Evolutionary conservation across 2,329 filamentous ascomycete species (phyloP).

Genomic region (Hortaea sp.): DNA sequence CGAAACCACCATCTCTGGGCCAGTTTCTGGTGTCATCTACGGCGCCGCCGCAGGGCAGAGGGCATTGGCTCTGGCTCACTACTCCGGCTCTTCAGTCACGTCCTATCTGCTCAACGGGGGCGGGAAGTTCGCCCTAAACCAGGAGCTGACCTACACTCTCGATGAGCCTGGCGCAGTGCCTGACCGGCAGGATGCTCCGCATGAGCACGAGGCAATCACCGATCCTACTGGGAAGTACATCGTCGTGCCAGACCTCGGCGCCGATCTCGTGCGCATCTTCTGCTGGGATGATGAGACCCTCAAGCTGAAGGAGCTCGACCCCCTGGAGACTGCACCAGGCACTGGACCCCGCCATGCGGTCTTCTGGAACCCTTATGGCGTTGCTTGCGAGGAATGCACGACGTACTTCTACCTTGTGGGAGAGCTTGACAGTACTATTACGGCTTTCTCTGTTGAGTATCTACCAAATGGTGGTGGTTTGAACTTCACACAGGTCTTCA

Average conservation of each 20-base stretch:
- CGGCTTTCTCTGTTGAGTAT: constrained; percentile 40
- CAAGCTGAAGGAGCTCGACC: constrained; percentile 14
- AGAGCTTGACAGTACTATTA: constrained; percentile 42
- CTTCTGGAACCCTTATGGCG: constrained; percentile 25
- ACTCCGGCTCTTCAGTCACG: constrained; percentile 29
- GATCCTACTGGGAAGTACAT: constrained; percentile 30
- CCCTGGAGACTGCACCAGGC: constrained; percentile 19
- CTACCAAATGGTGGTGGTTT: constrained; percentile 32
- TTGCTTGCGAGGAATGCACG: constrained; percentile 12
- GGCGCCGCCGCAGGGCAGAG: constrained; percentile 25
- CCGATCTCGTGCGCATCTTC: constrained; percentile 28
- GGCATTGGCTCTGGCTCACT: constrained; percentile 34
- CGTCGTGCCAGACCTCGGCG: constrained; percentile 28
- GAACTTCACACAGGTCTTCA: constrained; percentile 36
- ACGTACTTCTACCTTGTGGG: constrained; percentile 33
- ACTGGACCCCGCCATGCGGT: constrained; percentile 27
- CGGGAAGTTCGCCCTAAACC: constrained; percentile 32
- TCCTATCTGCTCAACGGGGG: constrained; percentile 40
- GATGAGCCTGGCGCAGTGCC: constrained; percentile 19
- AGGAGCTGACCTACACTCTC: constrained; percentile 22
- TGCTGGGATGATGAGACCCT: constrained; percentile 16
- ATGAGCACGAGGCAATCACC: constrained; percentile 27
- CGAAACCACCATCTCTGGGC: constrained; percentile 27
- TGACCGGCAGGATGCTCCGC: constrained; percentile 25
- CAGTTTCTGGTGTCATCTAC: constrained; percentile 33